phyloP scores from a whole-genome alignment of 768 basidiomycete species.

The Lactarius deliciosus region DNA sequence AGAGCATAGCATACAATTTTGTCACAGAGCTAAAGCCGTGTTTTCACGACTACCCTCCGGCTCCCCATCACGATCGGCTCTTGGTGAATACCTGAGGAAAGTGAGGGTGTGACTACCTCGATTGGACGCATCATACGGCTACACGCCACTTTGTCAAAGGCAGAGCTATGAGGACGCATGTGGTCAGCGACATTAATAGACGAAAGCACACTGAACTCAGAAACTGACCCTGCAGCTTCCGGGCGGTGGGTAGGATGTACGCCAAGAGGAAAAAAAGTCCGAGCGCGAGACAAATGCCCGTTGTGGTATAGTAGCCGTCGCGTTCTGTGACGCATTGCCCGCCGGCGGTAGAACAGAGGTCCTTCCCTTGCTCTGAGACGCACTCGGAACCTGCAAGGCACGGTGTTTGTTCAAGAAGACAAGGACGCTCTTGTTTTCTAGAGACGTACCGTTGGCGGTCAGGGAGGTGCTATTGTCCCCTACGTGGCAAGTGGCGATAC shows the following conservation, averaged over 20 bases:
- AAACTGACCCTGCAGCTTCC: constrained; percentile 77
- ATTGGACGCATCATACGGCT: constrained; percentile 38
- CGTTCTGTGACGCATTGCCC: constrained; percentile 80
- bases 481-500: constrained; percentile 78
- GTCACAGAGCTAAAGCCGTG: not conserved
- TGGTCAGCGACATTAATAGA: not conserved
- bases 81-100: not conserved
- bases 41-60: not conserved
- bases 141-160: constrained; percentile 74
- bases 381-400: constrained; percentile 71
- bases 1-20: not conserved
- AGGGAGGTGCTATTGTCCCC: constrained; percentile 53
- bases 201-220: not conserved
- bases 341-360: constrained; percentile 65
- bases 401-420: not conserved
- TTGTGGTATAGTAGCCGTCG: constrained; percentile 92
- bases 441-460: constrained; percentile 51
- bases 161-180: constrained; percentile 46
- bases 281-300: constrained; percentile 69
- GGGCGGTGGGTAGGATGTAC: constrained; percentile 83
- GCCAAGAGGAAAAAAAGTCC: constrained; percentile 72
- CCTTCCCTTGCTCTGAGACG: constrained; percentile 88
- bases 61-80: not conserved
- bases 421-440: not conserved
- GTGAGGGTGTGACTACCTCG: not conserved